Percentiles rank a stretch among this genome's conserved stretches.
Evolutionary conservation across 345 rosid genomes (phyloP).

Genomic region (Melaleuca quinquenervia): DNA sequence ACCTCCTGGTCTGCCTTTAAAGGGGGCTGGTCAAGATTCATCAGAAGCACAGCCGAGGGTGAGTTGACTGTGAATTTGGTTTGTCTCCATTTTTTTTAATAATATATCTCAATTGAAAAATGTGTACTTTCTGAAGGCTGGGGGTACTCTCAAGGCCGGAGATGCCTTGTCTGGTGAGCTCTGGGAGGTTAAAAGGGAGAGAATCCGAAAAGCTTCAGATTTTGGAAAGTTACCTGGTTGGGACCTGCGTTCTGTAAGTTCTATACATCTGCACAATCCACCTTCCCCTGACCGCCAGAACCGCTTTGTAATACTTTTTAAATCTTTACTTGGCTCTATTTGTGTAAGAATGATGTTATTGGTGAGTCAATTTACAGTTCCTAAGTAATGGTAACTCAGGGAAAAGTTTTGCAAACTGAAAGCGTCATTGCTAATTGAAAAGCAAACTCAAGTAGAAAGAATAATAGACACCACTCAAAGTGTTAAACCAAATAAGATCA

Average conservation of each 20-base stretch:
- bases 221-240: slow-evolving; percentile 86
- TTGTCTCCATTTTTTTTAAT: not conserved
- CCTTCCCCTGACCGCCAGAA: not conserved
- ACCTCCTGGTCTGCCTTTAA: slow-evolving; percentile 97
- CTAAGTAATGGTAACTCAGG: not conserved
- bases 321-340: not conserved
- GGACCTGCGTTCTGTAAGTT: slow-evolving; percentile 98
- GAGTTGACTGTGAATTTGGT: slow-evolving; percentile 9
- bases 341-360: not conserved
- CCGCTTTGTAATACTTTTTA: not conserved
- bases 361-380: not conserved
- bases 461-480: not conserved
- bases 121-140: slow-evolving; percentile 41
- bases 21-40: slow-evolving; percentile 97
- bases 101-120: not conserved
- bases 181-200: slow-evolving; percentile 82
- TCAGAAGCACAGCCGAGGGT: slow-evolving; percentile 85
- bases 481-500: not conserved
- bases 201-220: slow-evolving; percentile 74
- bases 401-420: not conserved
- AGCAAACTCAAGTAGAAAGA: not conserved
- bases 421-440: not conserved
- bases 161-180: slow-evolving; percentile 97
- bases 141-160: slow-evolving; percentile 69
- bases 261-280: not conserved